phyloP scores from a whole-genome alignment of 2,329 filamentous ascomycete genomes.

The Fusarium drepaniforme region DNA sequence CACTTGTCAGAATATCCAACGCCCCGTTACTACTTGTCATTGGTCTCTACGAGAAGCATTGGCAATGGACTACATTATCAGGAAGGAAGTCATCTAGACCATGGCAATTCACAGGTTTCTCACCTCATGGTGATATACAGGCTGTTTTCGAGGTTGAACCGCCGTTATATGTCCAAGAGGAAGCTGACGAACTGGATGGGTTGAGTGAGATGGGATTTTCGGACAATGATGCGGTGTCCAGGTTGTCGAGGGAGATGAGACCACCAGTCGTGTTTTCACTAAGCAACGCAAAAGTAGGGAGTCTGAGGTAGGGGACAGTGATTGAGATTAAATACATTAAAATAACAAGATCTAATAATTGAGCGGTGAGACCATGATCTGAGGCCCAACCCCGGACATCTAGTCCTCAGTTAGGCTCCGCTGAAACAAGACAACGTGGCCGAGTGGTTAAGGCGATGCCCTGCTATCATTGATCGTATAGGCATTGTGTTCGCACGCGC shows the following conservation, averaged over 20 bases:
- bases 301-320: background rate
- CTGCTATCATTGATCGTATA: background rate
- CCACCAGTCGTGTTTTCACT: background rate
- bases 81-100: background rate
- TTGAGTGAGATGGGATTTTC: background rate
- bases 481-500: background rate
- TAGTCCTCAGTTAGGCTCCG: background rate
- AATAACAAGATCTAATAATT: no score
- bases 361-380: no score
- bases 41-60: background rate
- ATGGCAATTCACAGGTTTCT: background rate
- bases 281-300: background rate
- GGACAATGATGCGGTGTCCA: background rate
- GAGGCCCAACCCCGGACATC: background rate
- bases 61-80: background rate
- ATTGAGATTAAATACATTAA: no score
- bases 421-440: background rate
- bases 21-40: background rate
- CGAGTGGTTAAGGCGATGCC: background rate
- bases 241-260: background rate
- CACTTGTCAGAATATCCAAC: background rate
- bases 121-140: background rate
- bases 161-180: background rate
- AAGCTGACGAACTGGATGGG: background rate
- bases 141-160: background rate